Conservation (phyloP, 352 stramenopile species). For the Phytophthora idaei region DNA sequence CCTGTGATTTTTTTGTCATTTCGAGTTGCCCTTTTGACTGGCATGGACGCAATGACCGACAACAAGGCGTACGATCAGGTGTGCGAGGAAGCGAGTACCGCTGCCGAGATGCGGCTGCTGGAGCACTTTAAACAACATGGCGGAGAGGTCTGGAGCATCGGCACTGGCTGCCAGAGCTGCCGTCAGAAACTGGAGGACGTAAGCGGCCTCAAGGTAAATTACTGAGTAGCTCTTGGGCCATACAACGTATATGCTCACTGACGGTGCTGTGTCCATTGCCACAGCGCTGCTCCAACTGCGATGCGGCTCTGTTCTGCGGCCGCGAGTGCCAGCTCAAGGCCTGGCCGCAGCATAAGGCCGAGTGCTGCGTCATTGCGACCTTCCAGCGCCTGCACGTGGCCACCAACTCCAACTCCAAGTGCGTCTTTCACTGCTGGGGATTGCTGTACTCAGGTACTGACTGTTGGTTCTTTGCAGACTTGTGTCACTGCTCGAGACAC, state of each 20-base stretch:
- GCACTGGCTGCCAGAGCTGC: constrained; percentile 62
- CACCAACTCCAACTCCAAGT: constrained; percentile 23
- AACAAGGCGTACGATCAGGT: constrained; percentile 71
- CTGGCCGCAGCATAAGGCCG: constrained; percentile 64
- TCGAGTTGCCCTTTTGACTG: constrained; percentile 9
- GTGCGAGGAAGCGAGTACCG: constrained; percentile 63
- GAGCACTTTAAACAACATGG: constrained; percentile 80
- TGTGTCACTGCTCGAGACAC: constrained; percentile 35
- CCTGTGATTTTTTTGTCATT: constrained; percentile 2
- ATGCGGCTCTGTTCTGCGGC: constrained; percentile 67
- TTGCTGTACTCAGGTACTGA: not conserved
- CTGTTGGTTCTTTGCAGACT: constrained; percentile 37
- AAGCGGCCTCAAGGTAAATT: constrained; percentile 50
- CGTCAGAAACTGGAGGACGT: constrained; percentile 51
- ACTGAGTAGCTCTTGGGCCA: not conserved
- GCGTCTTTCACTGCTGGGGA: not conserved
- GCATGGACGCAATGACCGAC: constrained; percentile 21
- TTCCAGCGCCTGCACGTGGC: constrained; percentile 40
- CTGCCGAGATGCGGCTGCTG: constrained; percentile 67
- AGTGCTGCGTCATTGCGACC: constrained; percentile 64
- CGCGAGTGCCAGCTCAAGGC: constrained; percentile 64
- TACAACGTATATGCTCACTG: not conserved
- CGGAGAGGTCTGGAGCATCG: constrained; percentile 77
- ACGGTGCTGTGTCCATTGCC: not conserved
- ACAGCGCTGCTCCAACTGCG: constrained; percentile 65